Conservation (phyloP, 2,329 filamentous ascomycete species). For the Fusarium udum region DNA sequence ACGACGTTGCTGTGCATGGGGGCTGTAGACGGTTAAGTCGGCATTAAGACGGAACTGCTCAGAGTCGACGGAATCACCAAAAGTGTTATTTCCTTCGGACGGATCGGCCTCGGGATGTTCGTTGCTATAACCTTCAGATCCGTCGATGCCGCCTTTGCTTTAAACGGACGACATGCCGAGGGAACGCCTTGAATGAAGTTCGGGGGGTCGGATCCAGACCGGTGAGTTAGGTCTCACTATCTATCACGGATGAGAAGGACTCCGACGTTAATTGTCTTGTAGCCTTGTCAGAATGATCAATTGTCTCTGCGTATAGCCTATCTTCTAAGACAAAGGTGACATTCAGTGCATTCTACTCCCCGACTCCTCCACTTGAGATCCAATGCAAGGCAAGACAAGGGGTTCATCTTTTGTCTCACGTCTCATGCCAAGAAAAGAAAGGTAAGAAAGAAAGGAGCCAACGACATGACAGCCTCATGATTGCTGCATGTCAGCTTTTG, state of each 20-base stretch:
- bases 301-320: not conserved
- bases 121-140: not conserved
- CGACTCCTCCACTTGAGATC: not conserved
- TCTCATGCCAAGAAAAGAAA: slow-evolving; percentile 7
- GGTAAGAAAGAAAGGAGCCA: not conserved
- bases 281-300: not conserved
- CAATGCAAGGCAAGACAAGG: not conserved
- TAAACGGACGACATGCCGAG: slow-evolving; percentile 13
- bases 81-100: slow-evolving; percentile 8
- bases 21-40: not conserved
- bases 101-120: slow-evolving; percentile 19
- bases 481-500: slow-evolving; percentile 11
- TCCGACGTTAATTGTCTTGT: slow-evolving; percentile 11
- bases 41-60: slow-evolving; percentile 12
- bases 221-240: slow-evolving; percentile 9
- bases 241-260: not conserved
- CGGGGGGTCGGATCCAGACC: slow-evolving; percentile 24
- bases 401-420: not conserved
- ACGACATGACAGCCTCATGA: slow-evolving; percentile 2
- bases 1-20: not conserved
- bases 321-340: slow-evolving; percentile 8
- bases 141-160: not conserved
- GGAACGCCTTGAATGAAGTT: not conserved
- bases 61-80: not conserved
- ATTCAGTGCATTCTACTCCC: not conserved